Evolutionary conservation across 768 basidiomycete genomes (phyloP).

Genomic region (Tephrocybe sp.): DNA sequence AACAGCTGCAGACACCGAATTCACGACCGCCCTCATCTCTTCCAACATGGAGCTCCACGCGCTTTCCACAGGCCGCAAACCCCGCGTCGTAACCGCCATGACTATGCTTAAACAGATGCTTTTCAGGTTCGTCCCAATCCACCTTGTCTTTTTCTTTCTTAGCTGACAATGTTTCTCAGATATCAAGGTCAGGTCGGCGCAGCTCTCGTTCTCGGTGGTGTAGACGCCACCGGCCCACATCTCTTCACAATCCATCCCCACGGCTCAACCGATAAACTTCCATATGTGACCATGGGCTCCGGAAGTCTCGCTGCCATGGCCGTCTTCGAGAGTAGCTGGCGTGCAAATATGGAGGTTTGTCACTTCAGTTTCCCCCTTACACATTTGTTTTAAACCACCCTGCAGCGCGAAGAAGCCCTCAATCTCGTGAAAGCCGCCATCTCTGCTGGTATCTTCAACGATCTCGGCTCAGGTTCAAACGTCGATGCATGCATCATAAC

Average conservation of each 20-base stretch:
- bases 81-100: slow-evolving; percentile 96
- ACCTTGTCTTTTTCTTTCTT: background rate
- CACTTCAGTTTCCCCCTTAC: background rate
- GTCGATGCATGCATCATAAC: slow-evolving; percentile 97
- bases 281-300: slow-evolving; percentile 98
- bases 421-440: slow-evolving; percentile 83
- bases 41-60: slow-evolving; percentile 95
- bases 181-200: slow-evolving; percentile 95
- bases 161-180: slow-evolving; percentile 33
- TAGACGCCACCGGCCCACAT: slow-evolving; percentile 91
- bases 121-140: slow-evolving; percentile 55
- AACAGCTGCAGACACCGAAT: slow-evolving; percentile 98
- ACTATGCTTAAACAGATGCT: slow-evolving; percentile 98
- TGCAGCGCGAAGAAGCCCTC: slow-evolving; percentile 77
- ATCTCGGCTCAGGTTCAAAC: slow-evolving; percentile 98
- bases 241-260: slow-evolving; percentile 96
- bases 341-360: slow-evolving; percentile 73
- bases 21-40: slow-evolving; percentile 90
- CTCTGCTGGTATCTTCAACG: slow-evolving; percentile 97
- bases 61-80: slow-evolving; percentile 86
- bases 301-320: slow-evolving; percentile 98
- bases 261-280: slow-evolving; percentile 97
- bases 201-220: slow-evolving; percentile 93
- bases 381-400: background rate
- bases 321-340: slow-evolving; percentile 89